Evolutionary conservation across 129 eudicot species (phyloP), one percentile per base, ranked within the genome.

Genomic region (Lactuca saligna): DNA sequence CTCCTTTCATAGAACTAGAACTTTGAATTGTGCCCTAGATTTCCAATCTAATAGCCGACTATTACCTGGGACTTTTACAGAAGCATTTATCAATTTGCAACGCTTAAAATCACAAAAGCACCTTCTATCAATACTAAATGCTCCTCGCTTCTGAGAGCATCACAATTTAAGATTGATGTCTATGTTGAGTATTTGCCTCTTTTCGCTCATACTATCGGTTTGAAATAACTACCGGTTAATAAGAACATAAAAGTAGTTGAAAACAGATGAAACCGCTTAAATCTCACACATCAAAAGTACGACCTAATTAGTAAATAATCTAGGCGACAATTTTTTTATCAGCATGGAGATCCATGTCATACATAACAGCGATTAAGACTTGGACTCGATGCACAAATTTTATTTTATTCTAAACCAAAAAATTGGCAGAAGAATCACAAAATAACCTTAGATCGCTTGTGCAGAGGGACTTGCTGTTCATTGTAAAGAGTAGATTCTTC

Each of bases 401-500:
- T 46, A 20, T 32, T n/a, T 66, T 32, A 29, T 53, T 17, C 79
- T 73, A 48, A 12, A 73, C 7, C 15, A 8, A 11, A 35, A 72
- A 10, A 12, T 14, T 14, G 5, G 54, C 46, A 29, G 53, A 62
- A 38, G 5, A 71, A 32, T 17, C 3, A n/a, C 17, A 68, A 68
- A 31, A 32, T 17, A 32, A 76, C 82, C 85, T 84, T 91, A 46
- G 82, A 77, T 20, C 97, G 86, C 78, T 92, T 92, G 57, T 73
- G 57, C 46, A 82, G 63, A 44, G 70, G 81, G 0, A 61, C 75
- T 37, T 73, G 75, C 20, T 78, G 78, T 50, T 82, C 86, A 67
- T 88, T 84, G 8, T 37, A 61, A 1, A 54, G 75, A 69, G 16
- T 17, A 10, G 46, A 17, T 17, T 69, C 75, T 29, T 76, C 81